phyloP scores from a whole-genome alignment of 805 yeast species.

The Schizosaccharomyces pombe region DNA sequence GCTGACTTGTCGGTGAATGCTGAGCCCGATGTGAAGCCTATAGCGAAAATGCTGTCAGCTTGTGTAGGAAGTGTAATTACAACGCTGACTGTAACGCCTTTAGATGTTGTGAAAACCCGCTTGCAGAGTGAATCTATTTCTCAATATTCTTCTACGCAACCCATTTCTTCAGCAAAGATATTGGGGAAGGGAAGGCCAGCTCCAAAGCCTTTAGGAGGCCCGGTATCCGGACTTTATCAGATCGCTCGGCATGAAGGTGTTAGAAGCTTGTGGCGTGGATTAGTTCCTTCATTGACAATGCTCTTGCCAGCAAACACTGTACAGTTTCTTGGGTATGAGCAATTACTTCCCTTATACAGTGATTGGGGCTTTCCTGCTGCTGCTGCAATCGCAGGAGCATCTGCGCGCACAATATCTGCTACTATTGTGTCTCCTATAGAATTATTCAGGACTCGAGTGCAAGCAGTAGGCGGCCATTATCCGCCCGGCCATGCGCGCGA shows the following conservation, averaged over 20 bases:
- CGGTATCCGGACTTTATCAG: conserved; percentile 26
- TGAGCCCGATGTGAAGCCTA: background rate
- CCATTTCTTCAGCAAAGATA: too few species aligned
- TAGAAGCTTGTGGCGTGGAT: conserved; percentile 3
- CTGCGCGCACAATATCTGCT: conserved; percentile 66
- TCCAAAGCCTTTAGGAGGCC: conserved; percentile 19
- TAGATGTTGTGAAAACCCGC: conserved; percentile 4
- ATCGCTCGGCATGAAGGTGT: conserved; percentile 4
- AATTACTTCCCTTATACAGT: background rate
- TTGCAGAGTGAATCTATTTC: background rate
- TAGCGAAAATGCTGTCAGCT: conserved; percentile 1
- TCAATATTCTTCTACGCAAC: background rate
- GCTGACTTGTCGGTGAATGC: background rate
- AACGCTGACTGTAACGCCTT: background rate
- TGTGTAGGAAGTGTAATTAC: background rate
- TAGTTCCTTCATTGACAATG: background rate
- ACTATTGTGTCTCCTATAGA: conserved; percentile 73
- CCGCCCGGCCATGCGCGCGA: conserved; percentile 11
- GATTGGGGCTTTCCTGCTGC: background rate
- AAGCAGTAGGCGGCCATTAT: conserved; percentile 15
- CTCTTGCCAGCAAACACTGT: background rate
- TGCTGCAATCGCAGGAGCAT: conserved; percentile 69
- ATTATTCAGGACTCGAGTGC: conserved; percentile 65
- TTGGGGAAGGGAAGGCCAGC: conserved; percentile 2
- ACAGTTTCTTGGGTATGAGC: background rate